These are phyloP conservation scores for Tetrapisispora arboricola DNA, from an alignment of 805 yeast species.

Conservation along the genomic window DNA sequence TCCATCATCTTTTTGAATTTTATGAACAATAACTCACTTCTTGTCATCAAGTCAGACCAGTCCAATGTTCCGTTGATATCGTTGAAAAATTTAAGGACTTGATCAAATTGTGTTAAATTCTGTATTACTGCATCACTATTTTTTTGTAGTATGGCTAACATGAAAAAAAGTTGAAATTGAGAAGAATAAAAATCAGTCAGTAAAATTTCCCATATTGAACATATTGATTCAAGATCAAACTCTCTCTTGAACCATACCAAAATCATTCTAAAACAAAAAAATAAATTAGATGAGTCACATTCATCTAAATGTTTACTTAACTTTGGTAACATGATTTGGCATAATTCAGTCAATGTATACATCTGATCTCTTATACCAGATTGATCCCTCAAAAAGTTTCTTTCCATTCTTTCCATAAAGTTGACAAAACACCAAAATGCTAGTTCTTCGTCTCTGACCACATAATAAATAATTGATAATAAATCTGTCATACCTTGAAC, in stretches of 20 bases:
- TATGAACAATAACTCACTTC: conserved; percentile 75
- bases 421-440: conserved; percentile 83
- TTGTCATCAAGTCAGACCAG: conserved; percentile 63
- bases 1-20: conserved; percentile 73
- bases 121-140: conserved; percentile 69
- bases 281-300: conserved; percentile 82
- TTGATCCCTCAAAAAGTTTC: conserved; percentile 85
- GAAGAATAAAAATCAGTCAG: conserved; percentile 83
- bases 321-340: conserved; percentile 84
- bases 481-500: conserved; percentile 98
- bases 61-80: conserved; percentile 73
- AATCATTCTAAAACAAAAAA: conserved; percentile 91
- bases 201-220: conserved; percentile 82
- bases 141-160: conserved; percentile 81
- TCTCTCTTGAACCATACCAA: conserved; percentile 94
- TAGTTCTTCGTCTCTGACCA: conserved; percentile 56
- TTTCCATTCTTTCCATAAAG: conserved; percentile 91
- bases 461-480: conserved; percentile 70
- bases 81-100: conserved; percentile 85
- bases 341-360: conserved; percentile 69
- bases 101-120: conserved; percentile 73
- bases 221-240: conserved; percentile 64
- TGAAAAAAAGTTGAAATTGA: conserved; percentile 81
- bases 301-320: conserved; percentile 72
- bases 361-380: conserved; percentile 88